Conservation (phyloP, 2,329 filamentous ascomycete species). For the Microdochium paspali region DNA sequence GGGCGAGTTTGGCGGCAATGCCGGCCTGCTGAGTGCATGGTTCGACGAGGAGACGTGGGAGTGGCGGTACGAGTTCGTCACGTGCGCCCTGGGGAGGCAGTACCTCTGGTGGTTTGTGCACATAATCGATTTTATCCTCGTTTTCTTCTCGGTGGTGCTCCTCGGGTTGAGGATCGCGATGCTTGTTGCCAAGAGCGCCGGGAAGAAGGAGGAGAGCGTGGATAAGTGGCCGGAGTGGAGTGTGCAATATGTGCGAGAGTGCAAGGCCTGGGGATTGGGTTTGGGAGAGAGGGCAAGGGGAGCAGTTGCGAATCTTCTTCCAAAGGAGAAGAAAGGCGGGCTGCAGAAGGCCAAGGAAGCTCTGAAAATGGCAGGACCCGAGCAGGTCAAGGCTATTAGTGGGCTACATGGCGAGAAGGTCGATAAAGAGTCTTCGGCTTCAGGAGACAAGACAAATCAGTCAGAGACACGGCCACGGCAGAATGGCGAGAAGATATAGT, state of each 20-base stretch:
- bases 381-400: no score
- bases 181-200: no score
- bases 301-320: no score
- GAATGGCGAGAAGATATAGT: no score
- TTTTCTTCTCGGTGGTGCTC: slow-evolving; percentile 21
- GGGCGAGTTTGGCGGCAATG: slow-evolving; percentile 90
- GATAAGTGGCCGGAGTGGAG: not conserved
- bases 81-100: slow-evolving; percentile 74
- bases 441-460: no score
- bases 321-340: no score
- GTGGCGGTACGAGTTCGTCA: slow-evolving; percentile 75
- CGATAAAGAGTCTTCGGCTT: no score
- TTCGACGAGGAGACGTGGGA: slow-evolving; percentile 64
- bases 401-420: no score
- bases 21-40: slow-evolving; percentile 81
- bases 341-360: no score
- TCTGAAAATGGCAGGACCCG: no score
- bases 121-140: slow-evolving; percentile 51
- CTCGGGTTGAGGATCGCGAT: not conserved
- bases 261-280: not conserved
- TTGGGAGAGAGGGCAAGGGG: no score
- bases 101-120: slow-evolving; percentile 94
- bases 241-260: not conserved
- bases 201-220: not conserved
- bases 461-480: no score